These are phyloP conservation scores for Mycena floridula DNA, from an alignment of 768 basidiomycete genomes.

Conservation along the genomic window DNA sequence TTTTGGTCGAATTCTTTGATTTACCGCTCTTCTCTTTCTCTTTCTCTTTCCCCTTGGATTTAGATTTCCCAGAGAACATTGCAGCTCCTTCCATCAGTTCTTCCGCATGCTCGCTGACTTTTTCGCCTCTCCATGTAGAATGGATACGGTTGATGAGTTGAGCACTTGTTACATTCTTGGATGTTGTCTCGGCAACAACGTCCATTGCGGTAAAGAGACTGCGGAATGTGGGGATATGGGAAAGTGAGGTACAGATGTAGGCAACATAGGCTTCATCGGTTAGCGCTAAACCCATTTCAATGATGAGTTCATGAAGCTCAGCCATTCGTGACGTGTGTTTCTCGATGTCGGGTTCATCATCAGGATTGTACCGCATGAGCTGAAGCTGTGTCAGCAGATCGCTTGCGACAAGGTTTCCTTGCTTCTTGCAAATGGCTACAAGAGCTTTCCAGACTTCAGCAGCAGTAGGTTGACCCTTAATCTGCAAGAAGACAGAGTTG, in stretches of 20 bases:
- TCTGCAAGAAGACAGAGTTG: constrained; percentile 15
- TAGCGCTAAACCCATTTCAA: neutral
- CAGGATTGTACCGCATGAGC: constrained; percentile 9
- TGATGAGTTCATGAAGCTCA: constrained; percentile 4
- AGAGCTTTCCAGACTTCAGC: constrained; percentile 17
- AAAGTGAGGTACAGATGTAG: constrained; percentile 6
- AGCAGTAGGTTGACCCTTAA: constrained; percentile 15
- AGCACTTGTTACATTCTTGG: constrained; percentile 1
- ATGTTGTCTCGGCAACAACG: constrained; percentile 1
- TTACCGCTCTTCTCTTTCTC: neutral
- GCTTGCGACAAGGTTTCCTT: constrained; percentile 13
- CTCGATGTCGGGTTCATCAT: constrained; percentile 7
- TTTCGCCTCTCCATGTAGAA: neutral
- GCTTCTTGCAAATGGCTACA: constrained; percentile 13
- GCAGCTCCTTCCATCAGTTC: neutral
- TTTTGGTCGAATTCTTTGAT: neutral
- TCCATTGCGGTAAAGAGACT: neutral
- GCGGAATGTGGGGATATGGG: neutral
- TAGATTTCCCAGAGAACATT: neutral
- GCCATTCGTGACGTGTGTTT: constrained; percentile 5
- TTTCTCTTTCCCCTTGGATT: constrained; percentile 9
- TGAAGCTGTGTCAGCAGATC: constrained; percentile 16
- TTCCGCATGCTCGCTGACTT: neutral
- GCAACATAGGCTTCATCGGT: neutral
- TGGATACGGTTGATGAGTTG: neutral